Base-by-base conservation (phyloP, 2,329 filamentous ascomycete genomes). In the Monilinia aucupariae region DNA sequence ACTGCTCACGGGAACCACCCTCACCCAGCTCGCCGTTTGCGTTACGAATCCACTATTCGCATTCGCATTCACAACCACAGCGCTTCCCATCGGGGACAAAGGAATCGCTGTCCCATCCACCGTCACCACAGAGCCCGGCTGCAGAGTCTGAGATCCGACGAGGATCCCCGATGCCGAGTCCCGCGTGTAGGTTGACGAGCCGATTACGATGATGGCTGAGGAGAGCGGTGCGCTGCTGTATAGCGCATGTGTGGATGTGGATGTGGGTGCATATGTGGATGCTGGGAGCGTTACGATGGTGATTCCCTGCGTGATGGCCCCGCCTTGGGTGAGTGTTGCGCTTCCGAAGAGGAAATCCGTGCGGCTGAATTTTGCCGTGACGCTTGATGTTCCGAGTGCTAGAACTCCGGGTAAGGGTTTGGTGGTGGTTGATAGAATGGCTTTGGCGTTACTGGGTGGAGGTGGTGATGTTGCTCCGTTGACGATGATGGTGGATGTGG, bases 401-500 rank as follows among this genome's bases (percentile, higher is more conserved):
- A 71, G 55, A 2, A 70, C 64, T 27, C 64, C 59, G 20, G 65
- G 62, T 2, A 62, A 34, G 0, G 62, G 15, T 4, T 61, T 41
- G 3, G 65, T 63, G 1, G 61, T 51, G 2, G 65, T 60, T 10
- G 61, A 50, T n/a, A 61, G 48, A 6, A 47, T 25, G 20, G 22
- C 43, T 41, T 27, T 58, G 10, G 12, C 53, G 8, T 25, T 34
- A 22, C 25, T 34, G 25, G 52, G 10, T 12, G 43, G 13, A 10
- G 45, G 8, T 10, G 52, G 17, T 15, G 54, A 12, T 17, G 59
- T 65, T 8, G 52, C 64, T 8, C 58, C 59, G 43, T 71, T 71
- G 37, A 71, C 64, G 4, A 68, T 65, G 5, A 72, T 63, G 4
- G 64, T 67, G 13, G 61, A 59, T 37, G 67, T 67, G 7, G 63